Percentiles rank a stretch among this genome's conserved stretches.
Evolutionary conservation across 2,329 filamentous ascomycete genomes (phyloP).

Genomic region (Talaromyces sp.): DNA sequence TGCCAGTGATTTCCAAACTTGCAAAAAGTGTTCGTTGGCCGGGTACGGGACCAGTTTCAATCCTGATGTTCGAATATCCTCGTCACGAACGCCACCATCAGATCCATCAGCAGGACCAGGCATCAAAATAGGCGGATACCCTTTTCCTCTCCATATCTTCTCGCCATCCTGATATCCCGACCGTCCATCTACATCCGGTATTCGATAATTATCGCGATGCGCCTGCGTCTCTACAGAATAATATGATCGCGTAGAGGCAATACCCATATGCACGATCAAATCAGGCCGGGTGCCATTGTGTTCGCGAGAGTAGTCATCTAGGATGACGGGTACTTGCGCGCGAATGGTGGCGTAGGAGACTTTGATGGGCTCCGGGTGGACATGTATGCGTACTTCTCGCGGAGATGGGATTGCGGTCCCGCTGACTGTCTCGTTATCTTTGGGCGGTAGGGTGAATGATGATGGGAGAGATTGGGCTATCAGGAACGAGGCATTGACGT

Average conservation of each 20-base stretch:
- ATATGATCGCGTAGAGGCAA: constrained; percentile 62
- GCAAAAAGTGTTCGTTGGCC: constrained; percentile 34
- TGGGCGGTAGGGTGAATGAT: constrained; percentile 51
- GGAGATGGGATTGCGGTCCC: neutral
- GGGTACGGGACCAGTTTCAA: constrained; percentile 26
- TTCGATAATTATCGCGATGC: constrained; percentile 68
- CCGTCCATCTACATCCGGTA: constrained; percentile 65
- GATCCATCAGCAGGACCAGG: constrained; percentile 39
- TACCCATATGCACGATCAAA: constrained; percentile 73
- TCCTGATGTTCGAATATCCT: neutral
- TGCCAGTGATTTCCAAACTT: constrained; percentile 33
- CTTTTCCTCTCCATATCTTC: constrained; percentile 53
- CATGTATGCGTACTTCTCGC: constrained; percentile 39
- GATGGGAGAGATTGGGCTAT: constrained; percentile 68
- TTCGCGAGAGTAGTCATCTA: constrained; percentile 45
- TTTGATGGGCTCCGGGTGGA: constrained; percentile 63
- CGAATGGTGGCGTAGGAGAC: constrained; percentile 69
- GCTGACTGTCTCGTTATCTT: constrained; percentile 19
- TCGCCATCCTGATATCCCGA: constrained; percentile 45
- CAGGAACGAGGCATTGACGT: constrained; percentile 76
- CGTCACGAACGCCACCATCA: neutral
- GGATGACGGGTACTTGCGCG: constrained; percentile 60
- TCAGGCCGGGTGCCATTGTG: constrained; percentile 53
- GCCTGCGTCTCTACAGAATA: constrained; percentile 71
- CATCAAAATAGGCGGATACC: constrained; percentile 50